Base-by-base conservation (phyloP, 1,284 basidiomycete species). In the Pseudozyma sp. region DNA sequence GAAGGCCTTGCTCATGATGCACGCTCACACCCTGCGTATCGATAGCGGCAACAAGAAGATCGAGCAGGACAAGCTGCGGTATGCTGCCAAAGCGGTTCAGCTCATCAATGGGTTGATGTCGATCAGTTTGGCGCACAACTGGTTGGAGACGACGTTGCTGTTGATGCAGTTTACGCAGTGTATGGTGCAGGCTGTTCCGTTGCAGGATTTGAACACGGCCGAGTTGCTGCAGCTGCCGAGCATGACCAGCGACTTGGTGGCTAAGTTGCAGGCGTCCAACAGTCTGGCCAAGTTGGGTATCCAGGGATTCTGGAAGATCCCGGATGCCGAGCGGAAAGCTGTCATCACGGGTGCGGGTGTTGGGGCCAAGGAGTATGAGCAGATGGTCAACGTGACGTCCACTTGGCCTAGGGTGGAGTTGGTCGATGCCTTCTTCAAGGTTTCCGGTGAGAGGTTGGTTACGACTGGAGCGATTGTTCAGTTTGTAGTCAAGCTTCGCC, bases 381-480 rank as follows among this genome's bases (percentile, higher is more conserved):
- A 93, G 63, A 89, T 92, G 11, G 87, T 89, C 80, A 90, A 89
- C 74, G 90, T 92, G 0, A 87, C 92, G 1, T 87, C 90, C 65
- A 89, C 87, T 57, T 93, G 93, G 91, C 92, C 92, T 3, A 87
- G 89, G 52, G 86, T 94, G 17, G 92, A 98, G 69, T 86, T 99
- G 40, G 90, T 93, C 17, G 91, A 92, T 81, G 92, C 92, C 30
- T 87, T 89, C 46, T 98, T 97, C 88, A 93, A 92, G 88, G 71
- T 78, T 31, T 91, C 93, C 56, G 97, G 93, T 55, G 97, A 99
- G 85, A 90, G 91, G 40, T 86, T 92, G 46, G 90, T 98, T 34
- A 92, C 92, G 0, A 94, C 96, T 0, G 91, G 92, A 4, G 91
- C 96, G 0, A 92, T 98, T 75, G 93, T 97, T 34, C 91, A 91